Conservation (phyloP, 148 eudicot genomes). For the Diospyros kaki region DNA sequence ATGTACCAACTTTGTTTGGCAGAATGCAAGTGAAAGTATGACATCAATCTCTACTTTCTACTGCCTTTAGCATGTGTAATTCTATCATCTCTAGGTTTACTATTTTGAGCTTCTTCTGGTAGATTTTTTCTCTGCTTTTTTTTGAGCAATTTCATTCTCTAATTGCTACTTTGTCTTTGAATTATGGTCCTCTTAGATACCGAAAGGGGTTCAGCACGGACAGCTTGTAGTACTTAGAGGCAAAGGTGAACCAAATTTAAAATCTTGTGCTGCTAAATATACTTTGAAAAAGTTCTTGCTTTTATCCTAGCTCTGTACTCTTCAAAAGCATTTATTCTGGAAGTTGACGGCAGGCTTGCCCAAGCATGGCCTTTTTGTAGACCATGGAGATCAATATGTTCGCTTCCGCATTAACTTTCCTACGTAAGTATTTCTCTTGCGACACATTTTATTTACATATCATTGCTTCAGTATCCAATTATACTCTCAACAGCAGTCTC, state of each 20-base stretch:
- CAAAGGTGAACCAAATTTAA: conserved; percentile 46
- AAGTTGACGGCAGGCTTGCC: conserved; percentile 66
- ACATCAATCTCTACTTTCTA: conserved; percentile 8
- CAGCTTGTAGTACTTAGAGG: conserved; percentile 69
- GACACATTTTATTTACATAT: background rate
- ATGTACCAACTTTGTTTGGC: conserved; percentile 75
- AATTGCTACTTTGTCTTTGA: conserved; percentile 1
- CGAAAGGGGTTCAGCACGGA: conserved; percentile 91
- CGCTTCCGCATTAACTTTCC: conserved; percentile 79
- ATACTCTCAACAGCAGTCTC: background rate
- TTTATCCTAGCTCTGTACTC: background rate
- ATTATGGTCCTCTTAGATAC: conserved; percentile 50
- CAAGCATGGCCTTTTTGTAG: conserved; percentile 56
- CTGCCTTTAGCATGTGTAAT: background rate
- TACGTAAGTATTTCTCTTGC: conserved; percentile 37
- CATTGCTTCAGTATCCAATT: background rate
- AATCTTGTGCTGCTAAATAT: conserved; percentile 8
- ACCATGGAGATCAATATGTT: conserved; percentile 78
- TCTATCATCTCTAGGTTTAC: background rate
- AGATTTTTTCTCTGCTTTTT: too few relatives aligned
- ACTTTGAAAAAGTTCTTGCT: background rate
- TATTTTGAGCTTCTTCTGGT: conserved; percentile 7
- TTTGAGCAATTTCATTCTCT: conserved; percentile 9
- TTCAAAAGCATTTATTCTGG: background rate
- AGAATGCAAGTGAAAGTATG: conserved; percentile 63